These are phyloP conservation scores for Xylaria multiplex DNA, from an alignment of 2,329 filamentous ascomycete genomes.

Conservation along the genomic window DNA sequence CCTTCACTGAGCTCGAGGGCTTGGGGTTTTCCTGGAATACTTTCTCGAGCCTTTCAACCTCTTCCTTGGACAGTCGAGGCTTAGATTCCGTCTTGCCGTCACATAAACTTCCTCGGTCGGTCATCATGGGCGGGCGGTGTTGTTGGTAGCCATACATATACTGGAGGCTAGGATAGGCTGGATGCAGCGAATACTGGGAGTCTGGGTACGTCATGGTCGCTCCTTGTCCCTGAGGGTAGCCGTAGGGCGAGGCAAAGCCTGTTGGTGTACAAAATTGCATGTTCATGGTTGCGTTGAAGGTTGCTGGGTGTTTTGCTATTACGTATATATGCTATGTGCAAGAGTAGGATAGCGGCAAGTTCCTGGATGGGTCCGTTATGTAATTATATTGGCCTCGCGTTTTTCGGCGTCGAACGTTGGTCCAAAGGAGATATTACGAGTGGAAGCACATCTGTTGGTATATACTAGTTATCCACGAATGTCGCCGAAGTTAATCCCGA, in stretches of 20 bases:
- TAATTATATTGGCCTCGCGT: conserved; percentile 32
- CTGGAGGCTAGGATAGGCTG: conserved; percentile 42
- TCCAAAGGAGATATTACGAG: conserved; percentile 34
- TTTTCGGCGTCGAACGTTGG: conserved; percentile 28
- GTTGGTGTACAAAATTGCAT: conserved; percentile 46
- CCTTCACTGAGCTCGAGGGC: conserved; percentile 70
- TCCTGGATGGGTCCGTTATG: conserved; percentile 26
- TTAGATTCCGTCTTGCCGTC: conserved; percentile 54
- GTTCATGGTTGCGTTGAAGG: conserved; percentile 44
- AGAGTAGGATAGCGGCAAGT: conserved; percentile 19
- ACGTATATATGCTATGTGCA: conserved; percentile 38
- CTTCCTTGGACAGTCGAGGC: conserved; percentile 74
- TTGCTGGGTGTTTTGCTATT: conserved; percentile 33
- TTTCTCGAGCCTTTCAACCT: conserved; percentile 75
- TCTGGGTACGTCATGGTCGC: conserved; percentile 44
- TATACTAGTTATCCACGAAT: conserved; percentile 36
- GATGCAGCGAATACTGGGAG: conserved; percentile 43
- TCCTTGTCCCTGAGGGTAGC: conserved; percentile 42
- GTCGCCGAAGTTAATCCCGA: conserved; percentile 28
- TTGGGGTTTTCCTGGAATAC: conserved; percentile 73
- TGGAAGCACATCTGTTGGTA: conserved; percentile 33
- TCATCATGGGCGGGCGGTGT: conserved; percentile 41
- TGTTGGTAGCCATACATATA: conserved; percentile 48
- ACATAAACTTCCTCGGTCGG: conserved; percentile 42
- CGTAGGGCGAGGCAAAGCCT: conserved; percentile 44